Evolutionary conservation across 2,329 filamentous ascomycete genomes (phyloP), one percentile per base, ranked within the genome.

Genomic region (Pyrenochaeta sp.): DNA sequence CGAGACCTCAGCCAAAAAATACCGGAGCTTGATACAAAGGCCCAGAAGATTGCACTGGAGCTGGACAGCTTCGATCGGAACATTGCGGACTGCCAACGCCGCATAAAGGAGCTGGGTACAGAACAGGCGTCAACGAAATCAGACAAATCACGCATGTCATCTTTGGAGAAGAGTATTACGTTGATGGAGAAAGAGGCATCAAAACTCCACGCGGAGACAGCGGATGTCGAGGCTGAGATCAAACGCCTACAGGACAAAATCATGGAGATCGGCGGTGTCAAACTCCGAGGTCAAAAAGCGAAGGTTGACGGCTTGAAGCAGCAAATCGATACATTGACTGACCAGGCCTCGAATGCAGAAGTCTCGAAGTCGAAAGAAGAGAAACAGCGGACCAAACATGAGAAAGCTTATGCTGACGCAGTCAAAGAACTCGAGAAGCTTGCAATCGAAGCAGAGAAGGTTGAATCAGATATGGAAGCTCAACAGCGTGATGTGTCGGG

Each of bases 211-310:
- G 84, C 86, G 9, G 92, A 98, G 78, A 97, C 91, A n/a, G 87
- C 91, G 1, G 95, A 90, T 45, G 88, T 97, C 8, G 95, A 99
- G 75, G 89, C 90, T 27, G 95, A 98, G 77, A 98, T 99, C 79
- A 94, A 96, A 79, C 85, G 85, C 22, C 83, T 99, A 1, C 94
- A 99, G 75, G 90, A 95, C 84, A 96, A 93, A 83, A 99, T 99
- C 72, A 98, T 99, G 95, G 90, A 97, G 78, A 90, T 97, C 62
- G 95, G 95, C 72, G 95, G 95, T 78, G 93, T 98, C 71, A 93
- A 92, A 79, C 87, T 99, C 19, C 90, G 95, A 54, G 87, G 90
- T 19, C 94, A 99, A 75, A 93, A 95, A 68, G 89, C 92, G 60
- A 96, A 91, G 82, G 93, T 99, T 34, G 94, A 98, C 74, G 86